Evolutionary conservation across 164 flowering plant species (phyloP).

Genomic region (Aristolochia contorta): DNA sequence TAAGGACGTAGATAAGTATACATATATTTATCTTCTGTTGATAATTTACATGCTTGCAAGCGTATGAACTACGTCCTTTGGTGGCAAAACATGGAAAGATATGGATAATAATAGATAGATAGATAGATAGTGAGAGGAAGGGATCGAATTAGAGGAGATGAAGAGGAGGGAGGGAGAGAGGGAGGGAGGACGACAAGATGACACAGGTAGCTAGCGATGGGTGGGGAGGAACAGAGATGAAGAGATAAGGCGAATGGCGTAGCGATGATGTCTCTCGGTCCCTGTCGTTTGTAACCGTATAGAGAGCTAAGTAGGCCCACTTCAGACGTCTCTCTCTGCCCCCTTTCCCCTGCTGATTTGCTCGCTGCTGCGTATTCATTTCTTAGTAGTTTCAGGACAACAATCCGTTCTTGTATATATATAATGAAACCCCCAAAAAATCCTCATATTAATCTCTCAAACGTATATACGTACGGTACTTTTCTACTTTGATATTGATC

Average conservation of each 20-base stretch:
- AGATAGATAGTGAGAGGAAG: not conserved
- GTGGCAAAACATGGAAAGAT: not conserved
- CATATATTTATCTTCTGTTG: not conserved
- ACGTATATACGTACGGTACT: too few species aligned
- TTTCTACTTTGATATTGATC: too few species aligned
- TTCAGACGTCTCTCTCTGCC: slow-evolving; percentile 1
- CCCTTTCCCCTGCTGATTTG: not conserved
- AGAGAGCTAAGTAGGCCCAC: slow-evolving; percentile 2
- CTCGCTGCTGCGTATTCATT: not conserved
- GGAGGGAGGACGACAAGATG: not conserved
- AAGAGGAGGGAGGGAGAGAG: not conserved
- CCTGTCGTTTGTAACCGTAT: not conserved
- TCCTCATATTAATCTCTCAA: not conserved
- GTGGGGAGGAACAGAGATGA: slow-evolving; percentile 3
- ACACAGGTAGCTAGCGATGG: not conserved
- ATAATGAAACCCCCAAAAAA: not conserved
- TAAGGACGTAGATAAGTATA: not conserved
- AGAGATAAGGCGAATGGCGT: slow-evolving; percentile 9
- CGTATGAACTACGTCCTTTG: not conserved
- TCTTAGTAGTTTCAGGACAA: not conserved
- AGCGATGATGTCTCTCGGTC: slow-evolving; percentile 5
- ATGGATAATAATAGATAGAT: not conserved
- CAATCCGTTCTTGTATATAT: not conserved
- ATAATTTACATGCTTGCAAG: not conserved
- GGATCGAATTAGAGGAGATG: not conserved